Percentiles rank a stretch among this genome's conserved stretches.
phyloP scores from a whole-genome alignment of 169 alveolate genomes.

The Plasmodium billcollinsi region DNA sequence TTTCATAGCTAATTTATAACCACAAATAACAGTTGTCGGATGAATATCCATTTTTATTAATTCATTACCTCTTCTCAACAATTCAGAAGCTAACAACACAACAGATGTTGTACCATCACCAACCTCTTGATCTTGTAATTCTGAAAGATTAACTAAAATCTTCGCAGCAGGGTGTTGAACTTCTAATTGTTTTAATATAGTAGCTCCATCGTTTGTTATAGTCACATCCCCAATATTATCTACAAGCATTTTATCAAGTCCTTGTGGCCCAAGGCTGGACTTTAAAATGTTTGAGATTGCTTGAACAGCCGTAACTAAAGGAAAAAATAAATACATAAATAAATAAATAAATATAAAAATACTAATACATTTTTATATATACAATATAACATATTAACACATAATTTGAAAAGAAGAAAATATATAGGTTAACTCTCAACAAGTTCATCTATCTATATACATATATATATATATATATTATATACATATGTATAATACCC shows the following conservation, averaged over 20 bases:
- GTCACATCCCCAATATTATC: slow-evolving; percentile 99
- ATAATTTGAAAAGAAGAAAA: too few relatives aligned
- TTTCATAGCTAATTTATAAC: slow-evolving; percentile 95
- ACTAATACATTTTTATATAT: too few relatives aligned
- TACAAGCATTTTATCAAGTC: slow-evolving; percentile 99
- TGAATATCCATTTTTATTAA: slow-evolving; percentile 97
- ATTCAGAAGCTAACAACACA: slow-evolving; percentile 98
- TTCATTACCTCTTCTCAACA: slow-evolving; percentile 96
- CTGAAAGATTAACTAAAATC: slow-evolving; percentile 96
- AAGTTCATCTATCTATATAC: too few relatives aligned
- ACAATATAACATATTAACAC: too few relatives aligned
- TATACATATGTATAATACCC: too few relatives aligned
- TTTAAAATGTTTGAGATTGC: slow-evolving; percentile 98
- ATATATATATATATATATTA: too few relatives aligned
- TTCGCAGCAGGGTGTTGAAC: slow-evolving; percentile 99
- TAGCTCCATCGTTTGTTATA: slow-evolving; percentile 99
- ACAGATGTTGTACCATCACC: slow-evolving; percentile 99
- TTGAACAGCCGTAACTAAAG: slow-evolving; percentile 95
- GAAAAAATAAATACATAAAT: not conserved
- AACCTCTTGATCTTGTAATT: slow-evolving; percentile 96
- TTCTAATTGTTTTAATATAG: slow-evolving; percentile 97
- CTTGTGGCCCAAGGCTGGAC: slow-evolving; percentile 99
- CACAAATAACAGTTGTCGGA: slow-evolving; percentile 98
- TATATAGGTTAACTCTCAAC: too few relatives aligned
- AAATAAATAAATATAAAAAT: not conserved